Conservation (phyloP, 2,329 filamentous ascomycete genomes). For the Acephala macrosclerotiorum region DNA sequence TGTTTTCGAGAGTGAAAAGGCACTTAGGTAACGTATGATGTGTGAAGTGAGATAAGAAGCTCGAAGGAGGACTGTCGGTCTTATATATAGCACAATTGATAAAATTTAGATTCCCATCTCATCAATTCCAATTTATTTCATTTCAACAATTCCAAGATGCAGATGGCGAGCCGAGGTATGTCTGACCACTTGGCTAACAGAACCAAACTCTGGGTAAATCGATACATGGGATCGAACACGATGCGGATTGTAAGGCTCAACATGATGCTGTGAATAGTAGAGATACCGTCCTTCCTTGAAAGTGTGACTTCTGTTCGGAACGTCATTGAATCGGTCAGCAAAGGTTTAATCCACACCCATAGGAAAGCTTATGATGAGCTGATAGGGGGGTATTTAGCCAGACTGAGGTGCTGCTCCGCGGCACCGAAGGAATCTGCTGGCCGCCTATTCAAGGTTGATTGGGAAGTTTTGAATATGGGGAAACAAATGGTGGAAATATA, state of each 20-base stretch:
- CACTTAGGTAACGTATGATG: neutral
- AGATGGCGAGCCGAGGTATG: neutral
- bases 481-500: neutral
- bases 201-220: conserved; percentile 12
- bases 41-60: neutral
- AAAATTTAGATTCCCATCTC: neutral
- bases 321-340: neutral
- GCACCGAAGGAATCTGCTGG: neutral
- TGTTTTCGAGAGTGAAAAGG: neutral
- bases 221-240: conserved; percentile 6
- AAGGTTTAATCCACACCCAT: neutral
- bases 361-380: neutral
- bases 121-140: neutral
- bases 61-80: neutral
- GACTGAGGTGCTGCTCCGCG: neutral
- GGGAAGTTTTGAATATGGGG: neutral
- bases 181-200: conserved; percentile 3
- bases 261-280: neutral
- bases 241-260: neutral
- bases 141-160: neutral
- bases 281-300: neutral
- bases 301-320: neutral
- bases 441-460: neutral
- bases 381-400: conserved; percentile 8
- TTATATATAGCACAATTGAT: conserved; percentile 8